Evolutionary conservation across 352 stramenopile genomes (phyloP).

Genomic region (Globisporangium cederbergense): DNA sequence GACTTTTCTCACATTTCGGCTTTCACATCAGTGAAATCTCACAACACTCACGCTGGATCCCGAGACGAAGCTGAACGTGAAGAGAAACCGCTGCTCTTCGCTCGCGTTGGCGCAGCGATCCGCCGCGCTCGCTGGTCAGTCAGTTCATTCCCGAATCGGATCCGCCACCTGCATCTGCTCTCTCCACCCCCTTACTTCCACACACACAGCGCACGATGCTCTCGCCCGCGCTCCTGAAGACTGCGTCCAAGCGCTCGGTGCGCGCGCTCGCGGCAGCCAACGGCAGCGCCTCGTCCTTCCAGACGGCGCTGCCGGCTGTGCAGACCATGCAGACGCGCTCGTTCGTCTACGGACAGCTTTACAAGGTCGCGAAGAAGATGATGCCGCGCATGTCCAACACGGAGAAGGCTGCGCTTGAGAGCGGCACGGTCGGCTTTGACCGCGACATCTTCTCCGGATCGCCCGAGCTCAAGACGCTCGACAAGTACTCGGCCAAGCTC

Average conservation of each 20-base stretch:
- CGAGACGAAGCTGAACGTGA: constrained; percentile 6
- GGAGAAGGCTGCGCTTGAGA: constrained; percentile 94
- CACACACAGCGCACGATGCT: constrained; percentile 22
- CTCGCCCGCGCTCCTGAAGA: constrained; percentile 37
- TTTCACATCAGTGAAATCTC: neutral
- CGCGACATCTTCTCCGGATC: constrained; percentile 96
- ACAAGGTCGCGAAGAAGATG: constrained; percentile 93
- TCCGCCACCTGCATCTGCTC: neutral
- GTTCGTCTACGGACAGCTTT: constrained; percentile 88
- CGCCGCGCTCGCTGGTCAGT: neutral
- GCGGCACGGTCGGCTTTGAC: constrained; percentile 96
- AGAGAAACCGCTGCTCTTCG: neutral
- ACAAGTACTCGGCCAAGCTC: constrained; percentile 94
- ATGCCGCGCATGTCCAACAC: constrained; percentile 96
- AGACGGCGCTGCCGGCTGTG: constrained; percentile 37
- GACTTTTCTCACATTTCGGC: neutral
- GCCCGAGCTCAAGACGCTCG: constrained; percentile 89
- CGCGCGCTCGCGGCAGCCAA: constrained; percentile 11
- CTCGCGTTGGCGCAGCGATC: neutral
- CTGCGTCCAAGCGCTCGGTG: constrained; percentile 34
- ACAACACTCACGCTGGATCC: neutral
- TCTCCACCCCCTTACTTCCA: too few relatives aligned
- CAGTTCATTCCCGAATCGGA: constrained; percentile 15
- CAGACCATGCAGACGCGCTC: constrained; percentile 62
- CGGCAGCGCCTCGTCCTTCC: neutral